Percentiles rank a stretch among this genome's conserved stretches.
Evolutionary conservation across 768 basidiomycete genomes (phyloP).

Genomic region (Leccinum longicurvipes): DNA sequence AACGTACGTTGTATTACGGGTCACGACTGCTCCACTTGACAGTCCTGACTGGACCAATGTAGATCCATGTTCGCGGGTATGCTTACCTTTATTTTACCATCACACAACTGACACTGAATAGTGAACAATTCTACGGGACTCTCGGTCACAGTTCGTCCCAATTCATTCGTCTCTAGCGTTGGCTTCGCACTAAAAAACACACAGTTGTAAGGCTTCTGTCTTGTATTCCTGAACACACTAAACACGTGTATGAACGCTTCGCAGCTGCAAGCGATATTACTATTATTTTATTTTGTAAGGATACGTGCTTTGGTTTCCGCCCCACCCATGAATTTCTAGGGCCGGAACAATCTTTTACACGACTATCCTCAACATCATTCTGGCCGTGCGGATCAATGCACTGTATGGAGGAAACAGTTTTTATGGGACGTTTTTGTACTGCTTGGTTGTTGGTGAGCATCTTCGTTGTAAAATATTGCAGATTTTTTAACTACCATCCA

Average conservation of each 20-base stretch:
- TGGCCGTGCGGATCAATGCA: constrained; percentile 19
- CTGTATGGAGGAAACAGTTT: constrained; percentile 3
- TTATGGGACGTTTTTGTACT: constrained; percentile 5
- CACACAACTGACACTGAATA: background rate
- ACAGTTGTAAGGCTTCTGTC: constrained; percentile 19
- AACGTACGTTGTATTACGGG: constrained; percentile 5
- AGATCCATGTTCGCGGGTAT: constrained; percentile 18
- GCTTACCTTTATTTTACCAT: background rate
- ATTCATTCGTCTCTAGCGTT: background rate
- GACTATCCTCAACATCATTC: constrained; percentile 20
- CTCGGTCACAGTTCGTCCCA: constrained; percentile 13
- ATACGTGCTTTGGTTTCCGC: background rate
- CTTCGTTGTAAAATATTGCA: background rate
- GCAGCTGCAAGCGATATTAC: constrained; percentile 23
- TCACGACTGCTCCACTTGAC: too few relatives aligned
- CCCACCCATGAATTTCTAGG: background rate
- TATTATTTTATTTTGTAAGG: constrained; percentile 22
- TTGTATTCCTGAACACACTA: background rate
- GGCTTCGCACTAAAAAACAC: background rate
- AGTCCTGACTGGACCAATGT: background rate
- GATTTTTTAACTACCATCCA: background rate
- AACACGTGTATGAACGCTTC: background rate
- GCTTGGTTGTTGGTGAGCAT: constrained; percentile 17
- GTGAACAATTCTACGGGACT: constrained; percentile 22
- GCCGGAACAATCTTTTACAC: constrained; percentile 18